Evolutionary conservation across 2,329 filamentous ascomycete genomes (phyloP), one percentile per base, ranked within the genome.

Genomic region (Cercospora sp.): DNA sequence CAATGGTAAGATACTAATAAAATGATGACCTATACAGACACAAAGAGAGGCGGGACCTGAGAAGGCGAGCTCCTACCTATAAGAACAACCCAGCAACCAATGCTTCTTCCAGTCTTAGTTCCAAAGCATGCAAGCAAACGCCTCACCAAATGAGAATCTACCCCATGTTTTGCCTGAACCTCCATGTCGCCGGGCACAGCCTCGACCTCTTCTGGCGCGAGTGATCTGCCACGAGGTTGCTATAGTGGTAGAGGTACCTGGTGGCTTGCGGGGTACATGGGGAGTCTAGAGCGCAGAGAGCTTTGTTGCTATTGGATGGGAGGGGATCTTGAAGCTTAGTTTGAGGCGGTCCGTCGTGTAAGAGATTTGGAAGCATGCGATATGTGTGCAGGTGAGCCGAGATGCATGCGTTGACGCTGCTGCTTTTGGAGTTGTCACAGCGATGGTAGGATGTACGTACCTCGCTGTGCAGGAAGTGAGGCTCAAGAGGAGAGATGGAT

Each of bases 111-210:
- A 55, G 40, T 37, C 18, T 26, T 66, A 66, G 30, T 26, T 45
- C 3, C 37, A n/a, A 24, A 26, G 32, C 12, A 28, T 59, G 40
- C 40, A 61, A 61, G 30, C 16, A 18, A 21, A 49, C 24, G 16
- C 37, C 40, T 30, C 40, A 21, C 32, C 58, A 59, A 62, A 32
- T 53, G n/a, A 37, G 26, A 51, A 32, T 60, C 66, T 66, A 66
- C 71, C 59, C 62, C 67, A 61, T 70, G 45, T 55, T 24, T 63
- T 62, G 57, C 16, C 32, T 13, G 66, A 68, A 71, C 65, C 65
- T 73, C 71, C 71, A 67, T 73, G 51, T 71, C 63, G 70, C 71
- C 71, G 71, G 65, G 53, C 30, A 40, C 59, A 61, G 66, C 59
- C 67, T 70, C 66, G 66, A 70, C 43, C 70, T 37, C 43, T 6